Base-by-base conservation (phyloP, 371 early-diverging fungal species). In the Mucor plumbeus region DNA sequence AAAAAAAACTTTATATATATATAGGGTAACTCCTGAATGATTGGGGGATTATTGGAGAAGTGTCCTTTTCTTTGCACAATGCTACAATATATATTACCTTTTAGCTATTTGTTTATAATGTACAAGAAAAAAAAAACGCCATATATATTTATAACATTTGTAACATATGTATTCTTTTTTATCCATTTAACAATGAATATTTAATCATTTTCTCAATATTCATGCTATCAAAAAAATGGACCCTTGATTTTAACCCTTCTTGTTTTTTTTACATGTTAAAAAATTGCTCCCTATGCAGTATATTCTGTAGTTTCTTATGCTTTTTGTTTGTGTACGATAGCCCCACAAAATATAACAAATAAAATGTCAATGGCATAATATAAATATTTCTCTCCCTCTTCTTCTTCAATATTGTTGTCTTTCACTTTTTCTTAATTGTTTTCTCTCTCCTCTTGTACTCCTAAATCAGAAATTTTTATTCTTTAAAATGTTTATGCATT, bases 11-110 rank as follows among this genome's bases (percentile, higher is more conserved):
- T 36, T 54, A 33, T 54, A 54, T 26, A 54, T 54, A 33, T 54
- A 54, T 26, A 54, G 54, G 54, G 33, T 15, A 57, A 62, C 65
- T 50, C 59, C 50, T 59, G 47, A 58, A 56, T 35, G 26, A 26
- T 59, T 41, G 40, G 60, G 59, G 43, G 33, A 59, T 59, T 33
- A 59, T 47, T 35, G 61, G 62, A 62, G 38, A 35, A 55, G 56
- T 34, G 35, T 7, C 26, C 9, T 19, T 54, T 14, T 54, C 26
- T 33, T 10, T 21, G 7, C 26, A 17, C 26, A 4, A 54, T 54
- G 15, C 3, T 54, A 54, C 6, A 14, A n/a, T 19, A 9, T 54
- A 33, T 53, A 31, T 53, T 53, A 26, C 53, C 53, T 53, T 53
- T 31, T 31, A 21, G 14, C n/a, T 31, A 2, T 59, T 38, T 59